phyloP scores from a whole-genome alignment of 2,329 filamentous ascomycete species.

The Fusarium sp. region DNA sequence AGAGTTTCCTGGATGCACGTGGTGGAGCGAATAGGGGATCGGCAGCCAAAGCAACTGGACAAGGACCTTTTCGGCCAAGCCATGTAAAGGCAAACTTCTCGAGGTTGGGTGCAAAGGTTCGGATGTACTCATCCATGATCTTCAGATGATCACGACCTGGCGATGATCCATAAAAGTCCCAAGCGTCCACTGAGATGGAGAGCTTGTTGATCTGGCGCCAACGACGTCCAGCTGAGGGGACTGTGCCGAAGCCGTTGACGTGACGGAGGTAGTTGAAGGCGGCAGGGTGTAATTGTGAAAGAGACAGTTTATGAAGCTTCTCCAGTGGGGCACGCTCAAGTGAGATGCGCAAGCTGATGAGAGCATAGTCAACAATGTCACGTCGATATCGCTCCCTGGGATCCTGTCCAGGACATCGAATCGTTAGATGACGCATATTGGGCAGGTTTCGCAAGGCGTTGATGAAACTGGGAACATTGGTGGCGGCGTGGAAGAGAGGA shows the following conservation, averaged over 20 bases:
- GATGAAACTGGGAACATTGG: constrained; percentile 87
- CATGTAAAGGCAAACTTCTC: constrained; percentile 82
- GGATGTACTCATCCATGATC: constrained; percentile 84
- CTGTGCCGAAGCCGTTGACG: constrained; percentile 77
- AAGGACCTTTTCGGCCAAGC: constrained; percentile 79
- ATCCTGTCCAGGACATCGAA: constrained; percentile 80
- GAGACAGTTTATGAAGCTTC: constrained; percentile 75
- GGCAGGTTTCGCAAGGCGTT: constrained; percentile 75
- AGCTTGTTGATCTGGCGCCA: constrained; percentile 84
- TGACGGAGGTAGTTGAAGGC: constrained; percentile 83
- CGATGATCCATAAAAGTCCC: constrained; percentile 70
- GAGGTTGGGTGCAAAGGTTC: constrained; percentile 72
- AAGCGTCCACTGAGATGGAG: constrained; percentile 77
- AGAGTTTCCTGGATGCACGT: constrained; percentile 66
- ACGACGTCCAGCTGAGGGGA: constrained; percentile 75
- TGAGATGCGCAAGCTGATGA: constrained; percentile 87
- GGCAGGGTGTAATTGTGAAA: constrained; percentile 78
- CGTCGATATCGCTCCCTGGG: constrained; percentile 77
- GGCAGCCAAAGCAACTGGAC: constrained; percentile 75
- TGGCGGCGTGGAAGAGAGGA: constrained; percentile 88
- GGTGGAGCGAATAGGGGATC: constrained; percentile 75
- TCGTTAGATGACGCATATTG: constrained; percentile 77
- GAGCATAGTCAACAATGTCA: constrained; percentile 85
- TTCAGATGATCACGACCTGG: constrained; percentile 77
- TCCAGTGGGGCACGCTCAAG: constrained; percentile 77